Base-by-base conservation (phyloP, 495 filamentous ascomycete genomes). In the Neurospora sp. region DNA sequence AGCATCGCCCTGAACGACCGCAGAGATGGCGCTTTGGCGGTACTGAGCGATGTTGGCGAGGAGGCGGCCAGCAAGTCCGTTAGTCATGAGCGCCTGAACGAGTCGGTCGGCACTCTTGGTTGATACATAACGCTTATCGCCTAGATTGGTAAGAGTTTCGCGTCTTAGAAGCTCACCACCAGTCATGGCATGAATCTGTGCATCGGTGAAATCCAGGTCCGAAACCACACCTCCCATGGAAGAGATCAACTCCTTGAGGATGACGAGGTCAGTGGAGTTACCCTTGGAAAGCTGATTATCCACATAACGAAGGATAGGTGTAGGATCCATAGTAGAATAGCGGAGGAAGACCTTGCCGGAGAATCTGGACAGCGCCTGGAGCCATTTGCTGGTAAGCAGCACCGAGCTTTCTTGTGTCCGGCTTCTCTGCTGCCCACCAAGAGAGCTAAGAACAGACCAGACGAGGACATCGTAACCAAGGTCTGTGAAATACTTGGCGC, bases 151-250 rank as follows among this genome's bases (percentile, higher is more conserved):
- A 48, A 98, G 86, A 2, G 92, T 96, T 76, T 93, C 92, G 8
- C 89, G 85, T 72, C 93, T 91, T 3, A 99, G 86, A 46, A 90
- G 76, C 44, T 92, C 90, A 10, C 96, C 95, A 70, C 94, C 94
- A 16, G 93, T 92, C 88, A 99, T 92, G 16, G 92, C 93, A 70
- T 89, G 86, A 5, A 97, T 86, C 79, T 98, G 94, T 14, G 88
- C 83, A 71, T 99, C 96, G 42, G 92, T 98, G 74, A 96, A 92
- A 78, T 93, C 91, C 44, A 89, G 85, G 76, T 94, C 92, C 0
- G 94, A 90, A 31, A 94, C 90, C 44, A 99, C 93, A 41, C 96
- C 96, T 16, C 92, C 92, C 96, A 98, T 98, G 5, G 92, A 92
- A 39, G 87, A 90, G 69, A 97, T 92, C 46, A 98, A 83, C 76